Conservation (phyloP, 371 early-diverging fungal genomes). For the Saksenaea oblongispora region DNA sequence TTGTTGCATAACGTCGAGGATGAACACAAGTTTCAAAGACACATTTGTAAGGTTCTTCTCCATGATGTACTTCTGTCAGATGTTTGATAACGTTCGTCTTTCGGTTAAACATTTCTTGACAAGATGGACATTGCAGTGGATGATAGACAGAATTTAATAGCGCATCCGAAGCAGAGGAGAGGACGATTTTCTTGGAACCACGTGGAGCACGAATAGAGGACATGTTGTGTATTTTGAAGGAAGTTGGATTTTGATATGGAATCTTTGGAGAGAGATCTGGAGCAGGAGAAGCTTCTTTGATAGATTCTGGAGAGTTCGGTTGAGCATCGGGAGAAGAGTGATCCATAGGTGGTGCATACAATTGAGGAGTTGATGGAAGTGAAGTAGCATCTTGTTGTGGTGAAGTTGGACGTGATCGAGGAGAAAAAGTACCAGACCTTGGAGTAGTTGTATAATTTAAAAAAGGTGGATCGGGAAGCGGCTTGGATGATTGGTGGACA, state of each 20-base stretch:
- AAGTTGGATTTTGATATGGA: not conserved
- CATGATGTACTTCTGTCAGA: constrained; percentile 36
- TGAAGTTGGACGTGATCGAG: not conserved
- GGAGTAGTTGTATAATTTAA: constrained; percentile 5
- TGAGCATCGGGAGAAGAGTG: constrained; percentile 3
- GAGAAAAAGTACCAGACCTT: constrained; percentile 1
- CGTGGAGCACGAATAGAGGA: constrained; percentile 14
- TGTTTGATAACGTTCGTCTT: constrained; percentile 54
- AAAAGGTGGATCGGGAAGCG: constrained; percentile 5
- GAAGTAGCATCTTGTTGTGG: not conserved
- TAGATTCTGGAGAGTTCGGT: constrained; percentile 6
- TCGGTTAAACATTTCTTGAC: constrained; percentile 35
- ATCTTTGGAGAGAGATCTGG: not conserved
- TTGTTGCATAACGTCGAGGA: constrained; percentile 45
- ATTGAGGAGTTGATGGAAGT: not conserved
- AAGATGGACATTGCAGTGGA: constrained; percentile 47
- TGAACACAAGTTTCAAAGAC: constrained; percentile 40
- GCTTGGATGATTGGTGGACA: constrained; percentile 12
- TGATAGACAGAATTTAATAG: constrained; percentile 37
- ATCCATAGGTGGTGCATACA: not conserved
- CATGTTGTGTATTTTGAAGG: not conserved
- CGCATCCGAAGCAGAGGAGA: constrained; percentile 29
- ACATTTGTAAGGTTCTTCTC: constrained; percentile 50
- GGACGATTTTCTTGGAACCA: constrained; percentile 28
- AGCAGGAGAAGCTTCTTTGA: not conserved